Evolutionary conservation across 257 asterid genomes (phyloP), one percentile per base, ranked within the genome.

Genomic region (Petunia axillaris): DNA sequence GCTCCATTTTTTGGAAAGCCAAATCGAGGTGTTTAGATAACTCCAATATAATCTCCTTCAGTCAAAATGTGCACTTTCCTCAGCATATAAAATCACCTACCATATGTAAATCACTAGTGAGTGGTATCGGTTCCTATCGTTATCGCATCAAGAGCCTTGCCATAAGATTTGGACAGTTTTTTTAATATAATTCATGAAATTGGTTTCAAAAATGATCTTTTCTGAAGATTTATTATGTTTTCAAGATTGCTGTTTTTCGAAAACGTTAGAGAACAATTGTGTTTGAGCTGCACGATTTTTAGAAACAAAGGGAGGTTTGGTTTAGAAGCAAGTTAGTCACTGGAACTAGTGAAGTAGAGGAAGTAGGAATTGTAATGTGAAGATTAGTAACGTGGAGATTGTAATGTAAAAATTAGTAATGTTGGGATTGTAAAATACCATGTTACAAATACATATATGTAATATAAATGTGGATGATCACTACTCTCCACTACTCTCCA

Each of bases 91-190:
- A 48, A 71, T 25, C 77, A 25, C 77, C 77, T 71, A 71, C 46
- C 77, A 71, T 25, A 35, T 71, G 77, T 35, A 48, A 71, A 2
- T 43, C 77, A 71, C 77, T 48, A 71, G 25, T 48, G 4, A 10
- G 15, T 70, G 8, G 40, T 68, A n/a, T 57, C 13, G 43, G n/a
- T 43, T 9, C 25, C 41, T 8, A 70, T 16, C 10, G 8, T n/a
- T 43, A 38, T 67, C 75, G 15, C 75, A 67, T 67, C 75, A 67
- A 3, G 3, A 67, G 3, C 9, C 48, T 48, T 71, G 48, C 4
- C 77, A 25, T 10, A 15, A 25, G 41, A 71, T 71, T 48, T 71
- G 13, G 60, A 71, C 6, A 2, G 35, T 48, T 71, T 35, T 13
- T 48, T 48, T 1, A 0, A 70, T 25, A 70, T 3, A 16, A 8